Evolutionary conservation across 2,329 filamentous ascomycete genomes (phyloP), one percentile per base, ranked within the genome.

Genomic region (Aphanocladium album): DNA sequence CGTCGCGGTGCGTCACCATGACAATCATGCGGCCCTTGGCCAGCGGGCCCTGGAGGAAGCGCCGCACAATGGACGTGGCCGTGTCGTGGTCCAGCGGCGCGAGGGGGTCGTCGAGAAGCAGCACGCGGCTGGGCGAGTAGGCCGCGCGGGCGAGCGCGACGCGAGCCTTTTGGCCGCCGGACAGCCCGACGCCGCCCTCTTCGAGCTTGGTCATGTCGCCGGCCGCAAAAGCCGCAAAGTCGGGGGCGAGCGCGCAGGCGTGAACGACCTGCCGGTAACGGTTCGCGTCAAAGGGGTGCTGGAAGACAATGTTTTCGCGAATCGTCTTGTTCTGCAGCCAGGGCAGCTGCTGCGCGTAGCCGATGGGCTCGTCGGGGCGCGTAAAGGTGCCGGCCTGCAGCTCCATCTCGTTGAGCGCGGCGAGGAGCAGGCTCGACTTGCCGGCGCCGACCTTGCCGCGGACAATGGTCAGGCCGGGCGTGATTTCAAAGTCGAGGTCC

Each of bases 1-100:
- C 88, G n/a, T 93, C 87, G 41, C 87, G 81, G 70, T 92, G 89
- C 0, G 91, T 92, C 52, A 93, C 90, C 46, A 92, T 84, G n/a
- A 95, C 83, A 0, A 90, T 87, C 0, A 89, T 90, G 6, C 90
- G 82, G 7, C 79, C 81, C 60, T 85, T 82, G 11, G 82, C 76
- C 0, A 89, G 82, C 0, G 87, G 77, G 0, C 83, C 82, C 21
- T 82, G 79, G 56, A 91, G 78, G 65, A 76, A 81, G 72, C 77
- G 83, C 64, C 75, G 83, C 80, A 96, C 67, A 71, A 77, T 90
- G 66, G 69, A 82, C 71, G 73, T 83, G 0, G 83, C 84, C 0
- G 85, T 88, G 30, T 84, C 79, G 58, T 87, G 84, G 50, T 88
- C 85, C 9, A 88, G 70, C 0, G 85, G 82, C 2, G 85, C 84